A percentile compares a stretch with the other conserved stretches of the same genome.
Conservation (phyloP, 768 basidiomycete genomes). For the Ramaria sp. region DNA sequence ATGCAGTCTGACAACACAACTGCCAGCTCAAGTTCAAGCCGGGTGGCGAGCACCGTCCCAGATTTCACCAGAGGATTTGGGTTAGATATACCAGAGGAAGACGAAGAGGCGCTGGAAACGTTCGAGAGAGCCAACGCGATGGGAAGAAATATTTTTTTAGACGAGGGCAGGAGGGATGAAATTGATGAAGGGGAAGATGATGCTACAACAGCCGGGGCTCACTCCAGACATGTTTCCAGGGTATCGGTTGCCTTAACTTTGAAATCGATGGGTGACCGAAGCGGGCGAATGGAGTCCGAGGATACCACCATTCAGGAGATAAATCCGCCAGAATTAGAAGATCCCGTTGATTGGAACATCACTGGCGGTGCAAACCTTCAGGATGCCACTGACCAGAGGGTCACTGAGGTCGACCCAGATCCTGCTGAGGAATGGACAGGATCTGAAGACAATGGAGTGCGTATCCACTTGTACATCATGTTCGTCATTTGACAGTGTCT, state of each 20-base stretch:
- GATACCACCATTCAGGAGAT: constrained; percentile 21
- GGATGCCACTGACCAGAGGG: not conserved
- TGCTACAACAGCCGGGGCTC: constrained; percentile 34
- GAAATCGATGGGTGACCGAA: constrained; percentile 43
- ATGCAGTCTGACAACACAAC: constrained; percentile 17
- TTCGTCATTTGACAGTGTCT: constrained; percentile 10
- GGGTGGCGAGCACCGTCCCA: constrained; percentile 38
- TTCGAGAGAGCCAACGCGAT: not conserved
- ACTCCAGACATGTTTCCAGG: constrained; percentile 57
- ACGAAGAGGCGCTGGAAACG: constrained; percentile 33
- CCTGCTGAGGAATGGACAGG: constrained; percentile 74
- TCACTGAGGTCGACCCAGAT: constrained; percentile 15
- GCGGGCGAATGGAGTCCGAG: constrained; percentile 12
- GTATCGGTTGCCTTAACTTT: constrained; percentile 61
- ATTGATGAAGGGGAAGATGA: constrained; percentile 26
- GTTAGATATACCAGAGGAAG: constrained; percentile 68
- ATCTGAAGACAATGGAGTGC: constrained; percentile 41
- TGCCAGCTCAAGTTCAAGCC: constrained; percentile 43
- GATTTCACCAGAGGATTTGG: constrained; percentile 78
- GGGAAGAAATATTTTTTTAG: not conserved
- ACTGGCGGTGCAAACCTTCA: constrained; percentile 2
- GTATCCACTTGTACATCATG: not conserved
- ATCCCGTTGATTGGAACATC: constrained; percentile 4
- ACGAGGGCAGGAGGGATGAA: constrained; percentile 6
- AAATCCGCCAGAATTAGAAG: constrained; percentile 1